Evolutionary conservation across 495 filamentous ascomycete genomes (phyloP).

Genomic region (Pyronema omphalodes): DNA sequence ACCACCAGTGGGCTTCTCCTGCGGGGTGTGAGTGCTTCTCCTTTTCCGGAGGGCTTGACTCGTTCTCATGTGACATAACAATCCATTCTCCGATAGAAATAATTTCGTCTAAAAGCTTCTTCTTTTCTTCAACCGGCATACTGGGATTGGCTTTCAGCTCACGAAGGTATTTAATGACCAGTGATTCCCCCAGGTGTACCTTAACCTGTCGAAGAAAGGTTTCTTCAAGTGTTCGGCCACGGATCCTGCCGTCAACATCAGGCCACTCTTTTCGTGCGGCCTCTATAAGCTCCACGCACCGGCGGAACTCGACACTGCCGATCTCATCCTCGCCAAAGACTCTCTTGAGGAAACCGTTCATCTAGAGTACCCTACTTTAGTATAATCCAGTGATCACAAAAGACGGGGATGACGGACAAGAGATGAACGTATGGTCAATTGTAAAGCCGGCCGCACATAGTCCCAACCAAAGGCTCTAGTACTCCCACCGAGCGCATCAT

Average conservation of each 20-base stretch:
- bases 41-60: conserved; percentile 14
- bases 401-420: background rate
- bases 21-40: conserved; percentile 9
- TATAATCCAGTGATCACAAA: background rate
- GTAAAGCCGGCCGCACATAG: conserved; percentile 16
- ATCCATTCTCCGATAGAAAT: conserved; percentile 16
- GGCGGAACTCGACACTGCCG: conserved; percentile 14
- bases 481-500: background rate
- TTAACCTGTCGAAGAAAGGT: conserved; percentile 21
- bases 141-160: conserved; percentile 1
- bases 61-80: conserved; percentile 12
- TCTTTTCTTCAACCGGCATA: conserved; percentile 10
- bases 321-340: conserved; percentile 4
- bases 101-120: conserved; percentile 17
- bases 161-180: conserved; percentile 11
- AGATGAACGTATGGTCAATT: conserved; percentile 14
- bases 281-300: conserved; percentile 19
- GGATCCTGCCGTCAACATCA: conserved; percentile 16
- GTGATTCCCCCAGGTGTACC: conserved; percentile 18
- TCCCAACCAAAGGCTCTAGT: conserved; percentile 11
- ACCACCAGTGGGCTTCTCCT: conserved; percentile 20
- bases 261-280: conserved; percentile 18
- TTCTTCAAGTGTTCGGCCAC: conserved; percentile 18
- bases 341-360: conserved; percentile 8
- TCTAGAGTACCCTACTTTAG: background rate